phyloP scores from a whole-genome alignment of 2,329 filamentous ascomycete species.

The Alternaria gansuensis region DNA sequence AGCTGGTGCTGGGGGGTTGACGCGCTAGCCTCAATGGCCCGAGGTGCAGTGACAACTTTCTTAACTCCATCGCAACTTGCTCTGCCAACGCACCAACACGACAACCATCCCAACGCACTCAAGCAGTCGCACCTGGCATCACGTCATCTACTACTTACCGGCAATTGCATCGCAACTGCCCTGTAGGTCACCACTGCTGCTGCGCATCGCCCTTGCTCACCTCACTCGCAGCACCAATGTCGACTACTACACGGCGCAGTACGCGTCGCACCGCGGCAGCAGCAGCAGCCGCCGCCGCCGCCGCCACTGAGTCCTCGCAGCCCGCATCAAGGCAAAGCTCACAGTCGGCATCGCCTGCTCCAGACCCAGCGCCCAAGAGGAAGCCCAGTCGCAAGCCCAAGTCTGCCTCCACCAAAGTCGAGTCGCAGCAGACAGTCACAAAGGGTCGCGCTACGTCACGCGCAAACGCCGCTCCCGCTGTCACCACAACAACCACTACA shows the following conservation, averaged over 20 bases:
- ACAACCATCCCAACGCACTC: conserved; percentile 7
- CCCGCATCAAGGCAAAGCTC: conserved; percentile 11
- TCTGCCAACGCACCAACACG: conserved; percentile 9
- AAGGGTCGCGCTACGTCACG: conserved; percentile 24
- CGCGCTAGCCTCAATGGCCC: conserved; percentile 20
- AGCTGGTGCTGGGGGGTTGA: conserved; percentile 22
- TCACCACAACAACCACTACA: conserved; percentile 21
- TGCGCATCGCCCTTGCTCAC: conserved; percentile 29
- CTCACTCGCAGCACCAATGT: conserved; percentile 27
- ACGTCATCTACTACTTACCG: conserved; percentile 6
- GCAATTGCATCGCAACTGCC: conserved; percentile 18
- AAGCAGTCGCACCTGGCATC: conserved; percentile 18
- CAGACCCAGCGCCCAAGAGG: conserved; percentile 19
- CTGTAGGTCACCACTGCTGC: conserved; percentile 22
- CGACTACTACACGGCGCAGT: conserved; percentile 25
- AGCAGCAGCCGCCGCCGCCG: conserved; percentile 18
- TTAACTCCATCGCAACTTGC: conserved; percentile 30
- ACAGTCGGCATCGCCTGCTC: conserved; percentile 17
- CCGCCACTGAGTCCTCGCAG: conserved; percentile 26
- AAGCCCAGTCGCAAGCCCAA: conserved; percentile 24
- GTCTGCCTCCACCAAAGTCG: conserved; percentile 20
- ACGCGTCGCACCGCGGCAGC: conserved; percentile 29
- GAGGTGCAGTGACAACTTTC: conserved; percentile 28
- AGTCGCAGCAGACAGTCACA: conserved; percentile 20
- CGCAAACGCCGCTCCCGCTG: conserved; percentile 18